Evolutionary conservation across 176 grass and related monocot species (phyloP).

Genomic region (Oryza rufipogon): DNA sequence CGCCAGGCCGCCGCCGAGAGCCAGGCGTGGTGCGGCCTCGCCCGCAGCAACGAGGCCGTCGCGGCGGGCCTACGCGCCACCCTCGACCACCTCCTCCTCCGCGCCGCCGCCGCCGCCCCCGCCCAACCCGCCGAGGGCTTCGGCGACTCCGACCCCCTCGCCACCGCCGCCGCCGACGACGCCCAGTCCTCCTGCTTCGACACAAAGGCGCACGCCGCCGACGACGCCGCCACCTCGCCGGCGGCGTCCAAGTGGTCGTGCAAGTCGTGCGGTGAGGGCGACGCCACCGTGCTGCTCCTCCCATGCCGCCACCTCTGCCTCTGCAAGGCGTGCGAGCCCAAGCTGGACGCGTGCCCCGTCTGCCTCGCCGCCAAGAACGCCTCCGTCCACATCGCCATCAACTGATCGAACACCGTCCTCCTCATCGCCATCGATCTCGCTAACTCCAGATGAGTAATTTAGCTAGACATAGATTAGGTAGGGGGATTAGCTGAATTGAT

Average conservation of each 20-base stretch:
- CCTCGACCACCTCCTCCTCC: slow-evolving; percentile 50
- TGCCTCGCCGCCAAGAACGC: slow-evolving; percentile 54
- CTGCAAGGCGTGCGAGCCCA: slow-evolving; percentile 61
- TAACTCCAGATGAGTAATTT: slow-evolving; percentile 6
- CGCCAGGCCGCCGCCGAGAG: slow-evolving; percentile 44
- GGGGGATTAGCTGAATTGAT: neutral
- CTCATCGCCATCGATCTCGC: neutral
- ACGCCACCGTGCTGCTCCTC: slow-evolving; percentile 56
- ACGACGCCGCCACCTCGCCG: neutral
- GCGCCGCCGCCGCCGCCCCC: neutral
- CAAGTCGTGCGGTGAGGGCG: slow-evolving; percentile 36
- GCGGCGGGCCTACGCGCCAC: slow-evolving; percentile 44
- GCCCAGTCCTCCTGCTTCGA: slow-evolving; percentile 41
- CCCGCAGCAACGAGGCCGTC: slow-evolving; percentile 51
- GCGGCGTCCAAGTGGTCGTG: slow-evolving; percentile 25
- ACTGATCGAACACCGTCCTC: neutral
- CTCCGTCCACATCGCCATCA: slow-evolving; percentile 43
- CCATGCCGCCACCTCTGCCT: slow-evolving; percentile 75
- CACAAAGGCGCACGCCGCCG: no score
- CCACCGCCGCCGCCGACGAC: slow-evolving; percentile 19
- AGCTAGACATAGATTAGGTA: neutral
- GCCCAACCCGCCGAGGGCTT: slow-evolving; percentile 38
- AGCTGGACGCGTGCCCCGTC: slow-evolving; percentile 46
- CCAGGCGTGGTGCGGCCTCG: slow-evolving; percentile 53
- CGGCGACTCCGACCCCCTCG: slow-evolving; percentile 52